Base-by-base conservation (phyloP, 2,329 filamentous ascomycete species). In the Berkeleyomyces basicola region DNA sequence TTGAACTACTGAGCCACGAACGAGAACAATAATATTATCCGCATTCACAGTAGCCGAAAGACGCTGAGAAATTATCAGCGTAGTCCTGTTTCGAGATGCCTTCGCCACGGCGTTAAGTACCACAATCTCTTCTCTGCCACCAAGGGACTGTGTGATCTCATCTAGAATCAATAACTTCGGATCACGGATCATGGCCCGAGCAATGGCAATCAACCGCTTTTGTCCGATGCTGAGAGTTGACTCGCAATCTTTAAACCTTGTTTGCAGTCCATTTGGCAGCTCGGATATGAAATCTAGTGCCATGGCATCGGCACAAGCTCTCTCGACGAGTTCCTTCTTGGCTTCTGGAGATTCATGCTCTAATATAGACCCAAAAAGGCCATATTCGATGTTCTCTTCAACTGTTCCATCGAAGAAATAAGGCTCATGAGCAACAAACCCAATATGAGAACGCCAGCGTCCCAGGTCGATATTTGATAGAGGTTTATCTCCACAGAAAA, bases 331-430 rank as follows among this genome's bases (percentile, higher is more conserved):
- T 40, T 68, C 68, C 61, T 42, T 61, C 72, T 86, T 84, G 62
- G 74, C 76, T 23, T 81, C 80, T 36, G 79, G 77, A 0, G 77
- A 64, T 23, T 77, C 75, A n/a, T 74, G 63, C 59, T 77, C 70
- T 69, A 73, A 74, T 6, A 72, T 16, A 65, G 72, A 67, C 60
- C 72, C 67, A 39, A 72, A 66, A 0, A 80, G 70, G 0, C 79
- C 79, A 51, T 75, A 74, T 0, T 72, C 72, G 3, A 81, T 74
- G 62, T 81, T 81, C 7, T 74, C 72, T 59, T 79, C 16, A 43
- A 87, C 83, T 0, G 81, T 81, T 43, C 83, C 79, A 67, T 85
- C 85, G 71, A 87, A 87, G 1, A 87, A 74, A 63, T 85, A 84
- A 0, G 83, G 83, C 63, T 87, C 83, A 67, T 87, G 84, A 65